Evolutionary conservation across 495 filamentous ascomycete species (phyloP).

Genomic region (Friedmanniomyces simplex): DNA sequence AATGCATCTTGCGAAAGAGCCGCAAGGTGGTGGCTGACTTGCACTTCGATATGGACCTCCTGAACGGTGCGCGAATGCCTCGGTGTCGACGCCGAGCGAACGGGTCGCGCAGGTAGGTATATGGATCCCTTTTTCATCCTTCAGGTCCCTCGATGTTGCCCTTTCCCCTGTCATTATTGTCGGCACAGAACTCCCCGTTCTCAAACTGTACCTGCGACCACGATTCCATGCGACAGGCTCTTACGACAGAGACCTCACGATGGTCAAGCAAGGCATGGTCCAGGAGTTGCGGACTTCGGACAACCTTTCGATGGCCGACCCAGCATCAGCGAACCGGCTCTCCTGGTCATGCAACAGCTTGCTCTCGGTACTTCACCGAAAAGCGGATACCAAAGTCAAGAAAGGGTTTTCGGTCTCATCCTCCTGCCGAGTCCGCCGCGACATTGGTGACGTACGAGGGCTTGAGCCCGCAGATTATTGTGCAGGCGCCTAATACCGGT

Average conservation of each 20-base stretch:
- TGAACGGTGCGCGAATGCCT: not conserved
- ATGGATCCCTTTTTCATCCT: not conserved
- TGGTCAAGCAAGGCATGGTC: not conserved
- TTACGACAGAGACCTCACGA: not conserved
- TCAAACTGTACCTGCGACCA: too few species aligned
- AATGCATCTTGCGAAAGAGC: not conserved
- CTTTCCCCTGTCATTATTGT: too few species aligned
- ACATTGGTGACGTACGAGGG: not conserved
- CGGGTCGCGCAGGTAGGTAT: not conserved
- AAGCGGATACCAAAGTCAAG: not conserved
- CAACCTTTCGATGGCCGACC: not conserved
- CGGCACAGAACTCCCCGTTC: too few species aligned
- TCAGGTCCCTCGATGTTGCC: not conserved
- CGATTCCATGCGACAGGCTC: not conserved
- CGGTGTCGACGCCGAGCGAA: not conserved
- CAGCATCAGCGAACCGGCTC: not conserved
- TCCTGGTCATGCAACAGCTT: not conserved
- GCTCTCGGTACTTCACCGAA: not conserved
- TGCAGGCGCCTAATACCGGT: not conserved
- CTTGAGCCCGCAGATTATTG: not conserved
- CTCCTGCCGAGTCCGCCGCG: not conserved
- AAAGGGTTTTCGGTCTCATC: not conserved
- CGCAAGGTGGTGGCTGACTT: not conserved
- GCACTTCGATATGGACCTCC: not conserved
- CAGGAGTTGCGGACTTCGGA: not conserved